Conservation (phyloP, 225 moss, liverwort and hornwort species). For the Rhytidiadelphus loreus region DNA sequence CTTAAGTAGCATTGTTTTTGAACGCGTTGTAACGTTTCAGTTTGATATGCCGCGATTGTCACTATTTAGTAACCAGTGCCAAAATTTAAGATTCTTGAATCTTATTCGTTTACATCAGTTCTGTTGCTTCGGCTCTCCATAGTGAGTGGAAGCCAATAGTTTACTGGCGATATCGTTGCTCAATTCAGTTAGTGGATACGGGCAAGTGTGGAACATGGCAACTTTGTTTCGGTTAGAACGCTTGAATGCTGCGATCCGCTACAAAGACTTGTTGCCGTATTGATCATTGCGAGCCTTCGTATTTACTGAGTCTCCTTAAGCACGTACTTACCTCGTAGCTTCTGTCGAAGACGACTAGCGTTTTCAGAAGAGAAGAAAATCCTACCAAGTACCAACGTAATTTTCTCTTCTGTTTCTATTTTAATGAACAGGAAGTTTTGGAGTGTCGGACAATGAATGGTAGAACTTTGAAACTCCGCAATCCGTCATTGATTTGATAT, state of each 20-base stretch:
- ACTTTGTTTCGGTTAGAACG: not conserved
- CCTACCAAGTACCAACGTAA: not conserved
- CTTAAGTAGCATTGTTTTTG: not conserved
- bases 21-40: not conserved
- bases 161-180: not conserved
- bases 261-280: not conserved
- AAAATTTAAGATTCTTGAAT: not conserved
- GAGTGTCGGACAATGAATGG: not conserved
- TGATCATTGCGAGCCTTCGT: not conserved
- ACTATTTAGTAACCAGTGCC: not conserved
- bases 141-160: not conserved
- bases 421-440: not conserved
- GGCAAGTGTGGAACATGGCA: not conserved
- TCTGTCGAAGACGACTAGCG: not conserved
- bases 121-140: not conserved
- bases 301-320: not conserved
- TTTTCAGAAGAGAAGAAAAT: not conserved
- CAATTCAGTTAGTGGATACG: not conserved
- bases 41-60: not conserved
- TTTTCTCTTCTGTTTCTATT: not conserved
- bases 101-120: not conserved
- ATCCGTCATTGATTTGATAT: not conserved
- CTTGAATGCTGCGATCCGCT: not conserved
- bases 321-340: not conserved
- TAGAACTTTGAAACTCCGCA: not conserved